These are phyloP conservation scores for Miscanthus lutarioriparius DNA, from an alignment of 176 grass and related monocot species.

Conservation along the genomic window DNA sequence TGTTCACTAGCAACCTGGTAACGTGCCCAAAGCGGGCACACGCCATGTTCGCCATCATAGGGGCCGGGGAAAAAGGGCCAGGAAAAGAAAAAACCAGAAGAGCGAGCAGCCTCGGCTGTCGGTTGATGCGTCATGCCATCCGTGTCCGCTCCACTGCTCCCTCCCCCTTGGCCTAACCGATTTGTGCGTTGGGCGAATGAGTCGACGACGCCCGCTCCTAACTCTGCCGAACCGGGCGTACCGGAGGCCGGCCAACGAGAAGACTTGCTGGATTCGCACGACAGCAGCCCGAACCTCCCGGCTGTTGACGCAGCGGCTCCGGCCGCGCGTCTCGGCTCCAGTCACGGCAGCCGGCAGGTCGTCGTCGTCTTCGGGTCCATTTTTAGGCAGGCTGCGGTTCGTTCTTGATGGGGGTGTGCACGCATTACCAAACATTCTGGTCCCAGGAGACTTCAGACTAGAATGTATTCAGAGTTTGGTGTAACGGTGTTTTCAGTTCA, in stretches of 20 bases:
- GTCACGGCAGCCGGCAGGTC: slow-evolving; percentile 11
- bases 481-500: neutral
- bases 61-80: neutral
- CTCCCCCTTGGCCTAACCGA: neutral
- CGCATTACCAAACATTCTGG: neutral
- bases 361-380: neutral
- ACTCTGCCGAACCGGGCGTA: slow-evolving; percentile 36
- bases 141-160: too few relatives aligned
- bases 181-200: neutral
- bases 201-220: neutral
- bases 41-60: neutral
- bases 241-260: neutral
- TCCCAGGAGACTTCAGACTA: neutral
- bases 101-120: neutral
- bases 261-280: slow-evolving; percentile 8
- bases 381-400: slow-evolving; percentile 26
- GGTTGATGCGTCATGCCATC: neutral
- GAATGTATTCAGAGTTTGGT: neutral
- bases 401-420: neutral
- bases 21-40: slow-evolving; percentile 15
- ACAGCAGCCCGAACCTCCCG: neutral
- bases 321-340: slow-evolving; percentile 4
- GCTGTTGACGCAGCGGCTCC: neutral
- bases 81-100: neutral
- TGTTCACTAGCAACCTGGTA: neutral